phyloP scores from a whole-genome alignment of 768 basidiomycete genomes.

The Boletus reticuloceps region DNA sequence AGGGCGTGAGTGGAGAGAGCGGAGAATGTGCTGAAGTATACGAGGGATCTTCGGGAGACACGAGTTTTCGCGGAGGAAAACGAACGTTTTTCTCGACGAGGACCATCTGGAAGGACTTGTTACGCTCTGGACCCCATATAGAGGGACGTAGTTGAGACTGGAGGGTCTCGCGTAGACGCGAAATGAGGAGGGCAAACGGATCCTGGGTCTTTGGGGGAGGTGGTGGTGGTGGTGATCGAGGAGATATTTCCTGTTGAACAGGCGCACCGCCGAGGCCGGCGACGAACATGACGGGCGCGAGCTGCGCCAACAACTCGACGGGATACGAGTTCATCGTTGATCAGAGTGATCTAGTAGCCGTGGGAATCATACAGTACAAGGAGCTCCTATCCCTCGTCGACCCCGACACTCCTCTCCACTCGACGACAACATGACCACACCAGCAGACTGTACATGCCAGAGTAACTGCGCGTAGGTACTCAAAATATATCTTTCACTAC shows the following conservation, averaged over 20 bases:
- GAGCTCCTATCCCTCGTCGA: background rate
- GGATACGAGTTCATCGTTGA: slow-evolving; percentile 88
- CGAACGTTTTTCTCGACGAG: slow-evolving; percentile 81
- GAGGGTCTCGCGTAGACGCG: slow-evolving; percentile 69
- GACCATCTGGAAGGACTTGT: slow-evolving; percentile 75
- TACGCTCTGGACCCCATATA: slow-evolving; percentile 72
- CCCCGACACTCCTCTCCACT: background rate
- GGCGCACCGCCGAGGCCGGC: slow-evolving; percentile 56
- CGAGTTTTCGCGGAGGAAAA: slow-evolving; percentile 85
- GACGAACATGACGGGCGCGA: slow-evolving; percentile 92
- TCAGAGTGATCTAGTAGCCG: background rate
- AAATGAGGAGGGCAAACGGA: slow-evolving; percentile 56
- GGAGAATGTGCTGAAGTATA: slow-evolving; percentile 75
- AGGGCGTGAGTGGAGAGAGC: slow-evolving; percentile 85
- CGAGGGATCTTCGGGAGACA: slow-evolving; percentile 54
- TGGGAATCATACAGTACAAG: background rate
- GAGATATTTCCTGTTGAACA: background rate
- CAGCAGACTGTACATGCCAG: slow-evolving; percentile 27
- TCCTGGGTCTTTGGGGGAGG: slow-evolving; percentile 44
- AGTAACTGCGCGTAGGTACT: slow-evolving; percentile 25
- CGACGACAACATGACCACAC: slow-evolving; percentile 17
- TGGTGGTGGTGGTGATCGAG: slow-evolving; percentile 14
- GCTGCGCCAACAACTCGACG: slow-evolving; percentile 81
- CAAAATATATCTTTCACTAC: too few relatives aligned
- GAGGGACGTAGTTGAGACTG: slow-evolving; percentile 58